Base-by-base conservation (phyloP, 2,329 filamentous ascomycete species). In the Acrocalymma vagum region DNA sequence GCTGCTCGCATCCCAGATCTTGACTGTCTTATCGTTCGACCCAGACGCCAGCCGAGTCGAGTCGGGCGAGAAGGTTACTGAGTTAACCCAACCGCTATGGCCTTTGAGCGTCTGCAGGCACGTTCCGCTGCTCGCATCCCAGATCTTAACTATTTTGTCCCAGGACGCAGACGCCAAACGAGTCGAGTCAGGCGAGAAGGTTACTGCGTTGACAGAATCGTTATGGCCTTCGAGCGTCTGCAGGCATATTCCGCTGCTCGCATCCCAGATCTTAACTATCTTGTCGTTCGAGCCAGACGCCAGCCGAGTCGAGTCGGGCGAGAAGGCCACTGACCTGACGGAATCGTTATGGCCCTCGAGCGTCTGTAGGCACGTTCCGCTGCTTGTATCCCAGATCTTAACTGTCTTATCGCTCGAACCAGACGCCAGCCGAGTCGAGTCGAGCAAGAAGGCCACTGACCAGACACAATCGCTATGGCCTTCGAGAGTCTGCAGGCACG, bases 31-130 rank as follows among this genome's bases (percentile, higher is more conserved):
- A 29, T 57, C 52, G 25, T 11, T 7, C 15, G 49, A 55, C 23
- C 17, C 54, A 8, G 57, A 58, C 18, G 51, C 55, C 30, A 60
- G 36, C 29, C 30, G 32, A 6, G 34, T 38, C 15, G 38, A 45
- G 42, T 60, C 45, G 34, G 29, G 42, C 4, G 55, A 58, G 48
- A 62, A 57, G 23, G 50, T 45, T 18, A 63, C 50, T n/a, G 36
- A 52, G n/a, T 2, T 33, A 29, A 60, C 42, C 3, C 1, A 25
- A 14, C 18, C 18, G 27, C 28, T 44, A 39, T 58, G 50, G 21
- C 45, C 48, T 37, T 59, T 42, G 30, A 59, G 53, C 10, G 18
- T 44, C 18, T 36, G 29, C 17, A 38, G 34, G 23, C 41, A 44
- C 14, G 27, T n/a, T 7, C 32, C 22, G 55, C 28, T 51, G 38